A percentile compares a stretch with the other conserved stretches of the same genome.
Evolutionary conservation across 495 filamentous ascomycete species (phyloP).

Genomic region (Schizothecium vesticola): DNA sequence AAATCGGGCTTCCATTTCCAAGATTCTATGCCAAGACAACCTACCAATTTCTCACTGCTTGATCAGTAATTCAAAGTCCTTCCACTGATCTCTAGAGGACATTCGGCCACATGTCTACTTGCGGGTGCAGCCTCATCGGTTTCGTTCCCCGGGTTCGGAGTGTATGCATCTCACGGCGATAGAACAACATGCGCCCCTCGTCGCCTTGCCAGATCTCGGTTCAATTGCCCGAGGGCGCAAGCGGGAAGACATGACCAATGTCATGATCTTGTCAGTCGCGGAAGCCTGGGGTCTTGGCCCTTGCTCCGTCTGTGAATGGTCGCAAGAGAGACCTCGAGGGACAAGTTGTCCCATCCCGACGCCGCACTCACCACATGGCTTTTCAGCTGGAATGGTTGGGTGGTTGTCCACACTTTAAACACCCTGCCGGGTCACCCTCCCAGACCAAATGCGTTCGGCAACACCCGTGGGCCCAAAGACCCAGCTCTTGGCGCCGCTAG

Average conservation of each 20-base stretch:
- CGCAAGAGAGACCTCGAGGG: background rate
- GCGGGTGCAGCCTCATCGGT: background rate
- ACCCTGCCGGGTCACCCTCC: background rate
- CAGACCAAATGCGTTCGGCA: background rate
- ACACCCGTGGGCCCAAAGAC: background rate
- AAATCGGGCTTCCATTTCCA: background rate
- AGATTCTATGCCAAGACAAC: background rate
- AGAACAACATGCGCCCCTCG: background rate
- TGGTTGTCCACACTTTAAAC: background rate
- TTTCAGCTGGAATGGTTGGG: background rate
- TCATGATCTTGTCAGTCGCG: background rate
- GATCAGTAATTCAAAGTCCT: background rate
- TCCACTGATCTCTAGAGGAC: background rate
- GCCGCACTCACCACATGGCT: background rate
- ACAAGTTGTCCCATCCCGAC: background rate
- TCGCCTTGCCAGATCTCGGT: background rate
- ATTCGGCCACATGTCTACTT: too few species aligned
- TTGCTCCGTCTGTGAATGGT: background rate
- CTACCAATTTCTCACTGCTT: background rate
- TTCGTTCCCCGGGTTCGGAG: background rate
- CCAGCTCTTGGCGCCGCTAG: background rate
- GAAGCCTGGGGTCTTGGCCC: background rate
- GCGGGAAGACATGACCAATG: background rate
- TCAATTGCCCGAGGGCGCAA: background rate
- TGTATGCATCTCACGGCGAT: too few species aligned